phyloP scores from a whole-genome alignment of 2,329 filamentous ascomycete genomes.

The Colletotrichum caudatum region DNA sequence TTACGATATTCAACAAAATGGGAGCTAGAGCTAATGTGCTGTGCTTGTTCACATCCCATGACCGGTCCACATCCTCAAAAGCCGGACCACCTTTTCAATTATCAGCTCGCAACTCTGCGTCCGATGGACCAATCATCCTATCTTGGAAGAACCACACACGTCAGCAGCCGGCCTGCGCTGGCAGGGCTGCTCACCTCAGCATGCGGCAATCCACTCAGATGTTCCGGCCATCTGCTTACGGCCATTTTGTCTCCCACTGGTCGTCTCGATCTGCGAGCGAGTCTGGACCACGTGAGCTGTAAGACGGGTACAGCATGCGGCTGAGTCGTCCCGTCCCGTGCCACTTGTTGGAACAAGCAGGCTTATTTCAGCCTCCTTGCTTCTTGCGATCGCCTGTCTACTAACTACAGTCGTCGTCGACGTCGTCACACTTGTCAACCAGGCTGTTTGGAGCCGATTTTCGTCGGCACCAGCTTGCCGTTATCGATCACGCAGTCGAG shows the following conservation, averaged over 20 bases:
- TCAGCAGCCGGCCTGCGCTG: slow-evolving; percentile 3
- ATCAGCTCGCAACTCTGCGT: background rate
- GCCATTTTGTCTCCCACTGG: background rate
- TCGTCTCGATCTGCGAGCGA: background rate
- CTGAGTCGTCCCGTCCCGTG: background rate
- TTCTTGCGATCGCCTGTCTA: background rate
- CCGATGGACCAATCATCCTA: background rate
- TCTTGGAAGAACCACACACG: background rate
- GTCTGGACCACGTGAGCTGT: too few species aligned
- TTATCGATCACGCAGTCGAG: background rate
- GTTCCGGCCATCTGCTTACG: background rate
- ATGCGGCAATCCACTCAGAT: background rate
- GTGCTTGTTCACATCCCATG: background rate
- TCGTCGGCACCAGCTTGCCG: background rate
- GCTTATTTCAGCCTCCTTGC: slow-evolving; percentile 12
- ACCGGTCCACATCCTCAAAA: background rate
- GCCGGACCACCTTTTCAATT: background rate
- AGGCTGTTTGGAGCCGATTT: background rate
- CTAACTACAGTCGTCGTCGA: background rate
- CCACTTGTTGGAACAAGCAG: background rate
- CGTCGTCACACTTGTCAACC: background rate
- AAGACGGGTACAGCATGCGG: background rate
- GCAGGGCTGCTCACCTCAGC: background rate
- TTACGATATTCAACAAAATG: too few species aligned
- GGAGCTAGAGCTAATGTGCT: background rate